Evolutionary conservation across 192 early-diverging fungal species (phyloP).

Genomic region (Entomortierella chlamydospora): DNA sequence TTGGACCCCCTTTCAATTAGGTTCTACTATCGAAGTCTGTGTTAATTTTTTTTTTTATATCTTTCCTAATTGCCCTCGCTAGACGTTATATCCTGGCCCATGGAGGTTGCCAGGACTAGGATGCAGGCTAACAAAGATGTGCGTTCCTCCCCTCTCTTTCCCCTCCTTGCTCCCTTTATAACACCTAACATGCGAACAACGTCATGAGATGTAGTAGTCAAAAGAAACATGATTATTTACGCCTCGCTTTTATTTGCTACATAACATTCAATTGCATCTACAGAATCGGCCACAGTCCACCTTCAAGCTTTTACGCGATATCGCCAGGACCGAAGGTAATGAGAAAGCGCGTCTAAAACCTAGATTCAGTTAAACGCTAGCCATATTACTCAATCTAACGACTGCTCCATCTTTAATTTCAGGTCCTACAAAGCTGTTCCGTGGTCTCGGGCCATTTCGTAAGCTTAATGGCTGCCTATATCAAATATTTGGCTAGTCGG

Average conservation of each 20-base stretch:
- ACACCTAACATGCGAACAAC: no score
- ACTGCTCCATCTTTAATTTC: neutral
- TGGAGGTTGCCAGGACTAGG: constrained; percentile 51
- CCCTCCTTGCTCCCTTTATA: neutral
- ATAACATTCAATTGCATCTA: neutral
- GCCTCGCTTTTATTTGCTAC: no score
- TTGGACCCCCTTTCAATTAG: constrained; percentile 4
- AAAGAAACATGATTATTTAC: neutral
- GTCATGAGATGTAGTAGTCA: no score
- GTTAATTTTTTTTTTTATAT: neutral
- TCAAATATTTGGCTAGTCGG: neutral
- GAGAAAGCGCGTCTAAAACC: neutral
- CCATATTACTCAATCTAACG: neutral
- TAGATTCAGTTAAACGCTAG: neutral
- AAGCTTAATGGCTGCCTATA: neutral
- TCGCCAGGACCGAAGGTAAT: constrained; percentile 50
- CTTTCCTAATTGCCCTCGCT: neutral
- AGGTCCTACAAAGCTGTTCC: constrained; percentile 51
- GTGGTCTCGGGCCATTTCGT: constrained; percentile 49
- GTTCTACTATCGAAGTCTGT: neutral
- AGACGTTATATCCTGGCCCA: constrained; percentile 44
- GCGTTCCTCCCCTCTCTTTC: constrained; percentile 2
- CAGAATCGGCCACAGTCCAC: constrained; percentile 50
- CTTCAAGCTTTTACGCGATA: constrained; percentile 44
- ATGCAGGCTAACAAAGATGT: constrained; percentile 54